Percentiles rank a stretch among this genome's conserved stretches.
Conservation (phyloP, 2,329 filamentous ascomycete genomes). For the Phialocephala sp. region DNA sequence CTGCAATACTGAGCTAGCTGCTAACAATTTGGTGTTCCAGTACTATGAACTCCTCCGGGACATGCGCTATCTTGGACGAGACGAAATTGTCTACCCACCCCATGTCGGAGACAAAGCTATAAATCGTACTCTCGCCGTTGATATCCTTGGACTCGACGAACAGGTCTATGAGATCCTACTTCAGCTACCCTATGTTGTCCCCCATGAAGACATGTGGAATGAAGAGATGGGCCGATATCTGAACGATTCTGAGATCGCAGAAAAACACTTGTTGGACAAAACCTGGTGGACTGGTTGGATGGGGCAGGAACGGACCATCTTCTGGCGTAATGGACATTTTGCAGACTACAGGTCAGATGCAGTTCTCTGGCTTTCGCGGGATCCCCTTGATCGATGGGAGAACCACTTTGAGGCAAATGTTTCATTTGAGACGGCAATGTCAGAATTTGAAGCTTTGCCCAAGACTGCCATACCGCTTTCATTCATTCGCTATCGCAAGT, state of each 20-base stretch:
- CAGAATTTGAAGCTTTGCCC: conserved; percentile 7
- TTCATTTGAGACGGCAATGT: conserved; percentile 3
- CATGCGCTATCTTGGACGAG: conserved; percentile 17
- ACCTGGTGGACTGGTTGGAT: conserved; percentile 18
- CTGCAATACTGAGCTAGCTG: not conserved
- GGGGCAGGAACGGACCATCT: conserved; percentile 9
- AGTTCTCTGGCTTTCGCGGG: conserved; percentile 10
- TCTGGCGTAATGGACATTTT: conserved; percentile 17
- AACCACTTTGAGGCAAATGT: not conserved
- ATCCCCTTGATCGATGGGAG: conserved; percentile 8
- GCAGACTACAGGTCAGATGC: conserved; percentile 14
- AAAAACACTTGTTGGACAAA: not conserved
- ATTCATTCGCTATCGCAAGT: conserved; percentile 10
- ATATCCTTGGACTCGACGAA: conserved; percentile 14
- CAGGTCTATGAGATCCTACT: conserved; percentile 18
- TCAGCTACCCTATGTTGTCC: conserved; percentile 20
- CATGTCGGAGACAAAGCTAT: conserved; percentile 16
- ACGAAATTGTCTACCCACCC: conserved; percentile 18
- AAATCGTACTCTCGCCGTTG: conserved; percentile 11
- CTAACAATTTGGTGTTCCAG: not conserved
- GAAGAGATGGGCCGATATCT: not conserved
- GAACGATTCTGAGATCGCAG: conserved; percentile 5
- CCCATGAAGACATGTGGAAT: conserved; percentile 14
- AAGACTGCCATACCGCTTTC: conserved; percentile 16
- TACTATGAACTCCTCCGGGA: conserved; percentile 18